Base-by-base conservation (phyloP, 176 grass and related monocot species). In the Panicum miliaceum region DNA sequence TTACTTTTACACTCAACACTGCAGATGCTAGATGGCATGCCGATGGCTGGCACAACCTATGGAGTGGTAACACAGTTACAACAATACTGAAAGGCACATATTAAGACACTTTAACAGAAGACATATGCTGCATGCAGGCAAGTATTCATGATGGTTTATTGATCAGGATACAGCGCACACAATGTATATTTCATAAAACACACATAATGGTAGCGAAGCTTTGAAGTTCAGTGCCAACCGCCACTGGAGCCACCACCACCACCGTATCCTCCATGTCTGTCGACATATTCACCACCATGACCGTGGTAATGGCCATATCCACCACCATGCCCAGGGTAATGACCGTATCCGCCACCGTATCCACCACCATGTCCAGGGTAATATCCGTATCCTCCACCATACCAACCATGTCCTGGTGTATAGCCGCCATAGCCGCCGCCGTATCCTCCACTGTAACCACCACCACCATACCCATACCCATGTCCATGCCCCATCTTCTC, bases 381-480 rank as follows among this genome's bases (percentile, higher is more conserved):
- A 25, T 42, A 14, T 12, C 76, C 76, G 15, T 78, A 64, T 11
- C 58, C 60, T 0, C 60, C 59, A 20, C 60, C 77, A 36, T 64
- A 79, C 41, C 77, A 63, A 4, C 42, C 71, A 18, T 73, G 26
- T 8, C 71, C 71, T 52, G 71, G 71, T 16, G 19, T 5, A 12
- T 73, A 73, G 11, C 71, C 41, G 0, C 77, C 57, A 20, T 62
- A 78, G 12, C 58, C 47, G 6, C 78, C 64, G 12, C 78, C 64
- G 12, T 68, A 68, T 0, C 78, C 63, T 2, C 78, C 78, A 25
- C 43, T 43, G 14, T 65, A n/a, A 0, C 42, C 26, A 2, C 43
- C 77, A 22, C 77, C 73, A 13, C 73, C 73, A 34, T 45, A 27
- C 1, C 72, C 72, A 19, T 75, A 75, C 12, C 73, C 52, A 27